phyloP scores from a whole-genome alignment of 495 filamentous ascomycete genomes.

The Aspergillus sparsus region DNA sequence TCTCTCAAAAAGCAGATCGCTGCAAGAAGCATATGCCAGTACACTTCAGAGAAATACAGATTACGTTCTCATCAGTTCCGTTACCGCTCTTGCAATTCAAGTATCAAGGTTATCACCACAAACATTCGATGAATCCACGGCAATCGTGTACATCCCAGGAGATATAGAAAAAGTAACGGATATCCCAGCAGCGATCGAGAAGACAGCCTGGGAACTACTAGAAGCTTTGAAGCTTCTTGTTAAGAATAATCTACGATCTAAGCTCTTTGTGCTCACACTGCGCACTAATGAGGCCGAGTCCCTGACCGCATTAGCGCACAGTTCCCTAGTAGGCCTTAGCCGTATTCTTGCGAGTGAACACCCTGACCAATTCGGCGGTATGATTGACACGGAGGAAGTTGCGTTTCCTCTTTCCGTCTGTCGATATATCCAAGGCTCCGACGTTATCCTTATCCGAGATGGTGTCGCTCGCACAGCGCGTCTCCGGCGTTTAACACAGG shows the following conservation, averaged over 20 bases:
- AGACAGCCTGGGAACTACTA: constrained; percentile 27
- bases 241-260: constrained; percentile 12
- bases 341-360: constrained; percentile 45
- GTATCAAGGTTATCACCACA: not conserved
- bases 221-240: constrained; percentile 30
- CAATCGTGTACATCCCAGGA: constrained; percentile 29
- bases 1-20: constrained; percentile 18
- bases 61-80: too few relatives aligned
- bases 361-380: constrained; percentile 37
- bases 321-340: constrained; percentile 36
- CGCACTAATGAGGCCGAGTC: constrained; percentile 18
- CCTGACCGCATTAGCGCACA: constrained; percentile 34
- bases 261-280: constrained; percentile 32
- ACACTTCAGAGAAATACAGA: too few relatives aligned
- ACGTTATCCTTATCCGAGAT: constrained; percentile 48
- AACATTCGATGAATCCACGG: constrained; percentile 16
- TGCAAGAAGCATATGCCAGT: constrained; percentile 20
- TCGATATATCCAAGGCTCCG: constrained; percentile 38
- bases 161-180: constrained; percentile 13
- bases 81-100: not conserved
- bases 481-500: constrained; percentile 32
- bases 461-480: constrained; percentile 37
- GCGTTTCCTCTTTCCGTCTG: constrained; percentile 33
- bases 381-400: constrained; percentile 34
- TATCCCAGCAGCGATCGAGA: constrained; percentile 14